phyloP scores from a whole-genome alignment of 331 rosid genomes.

The Rosa hybrid region DNA sequence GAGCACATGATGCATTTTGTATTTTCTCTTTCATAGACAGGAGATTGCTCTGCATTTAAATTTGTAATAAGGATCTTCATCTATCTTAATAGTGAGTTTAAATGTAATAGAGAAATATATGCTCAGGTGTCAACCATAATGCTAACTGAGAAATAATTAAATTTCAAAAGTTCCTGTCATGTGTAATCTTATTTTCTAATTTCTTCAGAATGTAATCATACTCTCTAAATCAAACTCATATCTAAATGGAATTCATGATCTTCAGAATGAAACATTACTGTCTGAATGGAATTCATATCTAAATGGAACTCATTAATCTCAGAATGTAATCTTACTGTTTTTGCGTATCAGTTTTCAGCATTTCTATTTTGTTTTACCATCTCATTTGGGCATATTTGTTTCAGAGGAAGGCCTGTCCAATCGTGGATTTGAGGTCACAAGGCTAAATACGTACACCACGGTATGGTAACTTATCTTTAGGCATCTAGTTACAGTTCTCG shows the following conservation, averaged over 20 bases:
- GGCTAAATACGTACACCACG: conserved; percentile 94
- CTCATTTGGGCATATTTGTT: conserved; percentile 13
- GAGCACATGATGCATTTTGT: neutral
- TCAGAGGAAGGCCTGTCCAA: conserved; percentile 84
- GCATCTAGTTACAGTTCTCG: neutral
- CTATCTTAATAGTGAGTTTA: neutral
- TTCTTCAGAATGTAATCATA: neutral
- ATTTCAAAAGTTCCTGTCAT: neutral
- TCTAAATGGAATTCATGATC: neutral
- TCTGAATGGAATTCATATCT: neutral
- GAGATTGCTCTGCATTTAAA: neutral
- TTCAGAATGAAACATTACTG: neutral
- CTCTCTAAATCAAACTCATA: neutral
- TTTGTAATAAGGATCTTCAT: neutral
- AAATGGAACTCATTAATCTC: neutral
- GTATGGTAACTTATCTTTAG: conserved; percentile 46
- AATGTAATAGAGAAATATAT: too few species aligned
- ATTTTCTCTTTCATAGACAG: neutral
- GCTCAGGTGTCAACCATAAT: neutral
- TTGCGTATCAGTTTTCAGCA: neutral
- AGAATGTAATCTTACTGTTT: neutral
- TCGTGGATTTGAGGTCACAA: conserved; percentile 89
- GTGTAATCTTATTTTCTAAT: too few species aligned
- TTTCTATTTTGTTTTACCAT: neutral
- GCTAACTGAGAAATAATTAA: neutral